These are phyloP conservation scores for Plasmodium gaboni DNA, from an alignment of 169 alveolate species.

Conservation along the genomic window DNA sequence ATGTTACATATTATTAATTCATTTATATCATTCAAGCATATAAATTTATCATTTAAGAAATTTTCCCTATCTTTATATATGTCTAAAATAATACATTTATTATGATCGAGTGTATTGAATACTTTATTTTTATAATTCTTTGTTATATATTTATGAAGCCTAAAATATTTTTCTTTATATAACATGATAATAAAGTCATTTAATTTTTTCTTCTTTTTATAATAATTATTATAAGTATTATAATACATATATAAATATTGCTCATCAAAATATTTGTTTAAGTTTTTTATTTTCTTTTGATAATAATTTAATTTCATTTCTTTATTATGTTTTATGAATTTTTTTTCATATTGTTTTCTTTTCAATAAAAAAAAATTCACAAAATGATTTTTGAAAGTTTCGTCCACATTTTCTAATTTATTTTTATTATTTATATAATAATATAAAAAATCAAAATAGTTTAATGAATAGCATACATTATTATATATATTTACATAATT, in stretches of 20 bases:
- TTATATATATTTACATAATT: conserved; percentile 26
- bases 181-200: neutral
- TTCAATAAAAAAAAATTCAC: conserved; percentile 28
- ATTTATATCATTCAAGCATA: conserved; percentile 22
- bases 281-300: neutral
- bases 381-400: neutral
- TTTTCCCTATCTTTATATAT: conserved; percentile 2
- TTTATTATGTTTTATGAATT: conserved; percentile 38
- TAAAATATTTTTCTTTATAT: conserved; percentile 42
- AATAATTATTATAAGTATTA: conserved; percentile 41
- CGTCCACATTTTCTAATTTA: neutral
- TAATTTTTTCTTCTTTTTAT: conserved; percentile 9
- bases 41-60: neutral
- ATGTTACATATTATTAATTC: conserved; percentile 33
- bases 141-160: neutral
- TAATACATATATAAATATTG: conserved; percentile 50
- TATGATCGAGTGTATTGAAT: conserved; percentile 12
- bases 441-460: conserved; percentile 55
- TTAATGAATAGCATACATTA: conserved; percentile 21
- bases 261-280: conserved; percentile 38
- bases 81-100: conserved; percentile 24
- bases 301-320: conserved; percentile 26
- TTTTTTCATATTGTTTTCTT: conserved; percentile 48
- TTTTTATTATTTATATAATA: conserved; percentile 14
- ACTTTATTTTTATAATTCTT: conserved; percentile 10